Percentiles rank a stretch among this genome's conserved stretches.
These are phyloP conservation scores for Marvania coccoides DNA, from an alignment of 139 green algal species.

Conservation along the genomic window DNA sequence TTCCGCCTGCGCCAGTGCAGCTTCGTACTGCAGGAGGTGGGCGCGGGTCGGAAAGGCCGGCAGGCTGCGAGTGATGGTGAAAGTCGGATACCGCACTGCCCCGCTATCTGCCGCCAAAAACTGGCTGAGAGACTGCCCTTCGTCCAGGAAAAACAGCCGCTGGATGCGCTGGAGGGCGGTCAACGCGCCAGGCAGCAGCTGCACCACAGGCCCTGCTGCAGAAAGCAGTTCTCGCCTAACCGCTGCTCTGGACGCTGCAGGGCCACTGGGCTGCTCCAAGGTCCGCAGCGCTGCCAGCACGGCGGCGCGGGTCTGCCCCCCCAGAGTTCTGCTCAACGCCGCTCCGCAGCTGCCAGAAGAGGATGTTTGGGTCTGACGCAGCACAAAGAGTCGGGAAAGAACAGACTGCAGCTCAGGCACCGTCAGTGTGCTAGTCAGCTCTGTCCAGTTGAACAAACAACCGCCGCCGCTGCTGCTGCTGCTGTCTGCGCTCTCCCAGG, in stretches of 20 bases:
- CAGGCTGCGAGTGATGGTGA: constrained; percentile 20
- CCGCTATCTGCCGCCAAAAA: constrained; percentile 63
- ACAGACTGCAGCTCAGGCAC: constrained; percentile 25
- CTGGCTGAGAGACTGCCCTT: constrained; percentile 53
- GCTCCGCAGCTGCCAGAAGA: background rate
- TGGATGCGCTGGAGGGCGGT: constrained; percentile 41
- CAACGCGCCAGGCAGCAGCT: background rate
- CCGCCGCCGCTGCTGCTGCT: too few species aligned
- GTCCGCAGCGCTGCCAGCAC: background rate
- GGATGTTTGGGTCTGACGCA: background rate
- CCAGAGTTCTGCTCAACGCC: background rate
- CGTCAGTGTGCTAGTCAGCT: constrained; percentile 19
- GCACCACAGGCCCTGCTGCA: background rate
- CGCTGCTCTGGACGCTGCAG: background rate
- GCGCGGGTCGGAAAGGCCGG: constrained; percentile 37
- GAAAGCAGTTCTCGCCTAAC: background rate
- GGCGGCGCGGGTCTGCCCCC: background rate
- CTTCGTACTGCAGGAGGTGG: constrained; percentile 67
- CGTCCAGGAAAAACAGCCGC: constrained; percentile 72
- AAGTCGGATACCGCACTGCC: constrained; percentile 53
- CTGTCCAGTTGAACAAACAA: background rate
- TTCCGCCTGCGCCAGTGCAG: constrained; percentile 42
- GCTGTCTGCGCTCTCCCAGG: background rate
- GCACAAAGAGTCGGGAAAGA: background rate
- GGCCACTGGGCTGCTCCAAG: background rate